A percentile compares a stretch with the other conserved stretches of the same genome.
phyloP scores from a whole-genome alignment of 2,329 filamentous ascomycete genomes.

The Talaromyces sp. region DNA sequence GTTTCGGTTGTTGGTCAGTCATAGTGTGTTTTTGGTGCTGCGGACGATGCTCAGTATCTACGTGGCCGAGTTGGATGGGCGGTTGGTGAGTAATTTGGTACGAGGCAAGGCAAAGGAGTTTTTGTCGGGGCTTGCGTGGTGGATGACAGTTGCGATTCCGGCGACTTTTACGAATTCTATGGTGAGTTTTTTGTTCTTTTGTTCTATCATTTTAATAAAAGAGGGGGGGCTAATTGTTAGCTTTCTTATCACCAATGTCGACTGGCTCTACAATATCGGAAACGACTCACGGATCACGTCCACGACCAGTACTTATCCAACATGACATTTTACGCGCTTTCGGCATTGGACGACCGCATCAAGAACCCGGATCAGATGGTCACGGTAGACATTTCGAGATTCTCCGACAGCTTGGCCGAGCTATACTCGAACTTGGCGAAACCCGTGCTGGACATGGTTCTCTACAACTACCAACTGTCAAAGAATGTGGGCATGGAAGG shows the following conservation, averaged over 20 bases:
- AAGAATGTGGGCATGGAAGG: slow-evolving; percentile 95
- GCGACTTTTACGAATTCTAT: slow-evolving; percentile 99
- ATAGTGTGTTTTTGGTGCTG: slow-evolving; percentile 87
- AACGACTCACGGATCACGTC: slow-evolving; percentile 86
- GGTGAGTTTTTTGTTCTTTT: slow-evolving; percentile 51
- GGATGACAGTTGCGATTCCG: slow-evolving; percentile 95
- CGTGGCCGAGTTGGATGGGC: slow-evolving; percentile 92
- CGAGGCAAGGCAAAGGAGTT: slow-evolving; percentile 90
- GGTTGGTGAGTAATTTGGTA: slow-evolving; percentile 85
- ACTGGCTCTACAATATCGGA: slow-evolving; percentile 86
- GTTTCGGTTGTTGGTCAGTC: slow-evolving; percentile 76
- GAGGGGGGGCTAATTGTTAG: slow-evolving; percentile 41
- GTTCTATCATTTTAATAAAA: not conserved
- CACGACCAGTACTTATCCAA: slow-evolving; percentile 96
- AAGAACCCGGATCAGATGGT: slow-evolving; percentile 98
- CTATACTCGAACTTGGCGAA: slow-evolving; percentile 96
- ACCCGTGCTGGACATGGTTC: slow-evolving; percentile 88
- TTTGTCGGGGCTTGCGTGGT: slow-evolving; percentile 83
- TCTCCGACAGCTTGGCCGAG: slow-evolving; percentile 91
- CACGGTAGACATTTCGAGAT: slow-evolving; percentile 92
- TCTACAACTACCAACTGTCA: slow-evolving; percentile 93
- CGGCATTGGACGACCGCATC: slow-evolving; percentile 91
- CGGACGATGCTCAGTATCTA: slow-evolving; percentile 90
- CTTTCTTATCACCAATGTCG: slow-evolving; percentile 96
- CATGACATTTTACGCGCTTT: slow-evolving; percentile 96